These are phyloP conservation scores for Rhizopogon parksii DNA, from an alignment of 1,284 basidiomycete genomes.

Conservation along the genomic window DNA sequence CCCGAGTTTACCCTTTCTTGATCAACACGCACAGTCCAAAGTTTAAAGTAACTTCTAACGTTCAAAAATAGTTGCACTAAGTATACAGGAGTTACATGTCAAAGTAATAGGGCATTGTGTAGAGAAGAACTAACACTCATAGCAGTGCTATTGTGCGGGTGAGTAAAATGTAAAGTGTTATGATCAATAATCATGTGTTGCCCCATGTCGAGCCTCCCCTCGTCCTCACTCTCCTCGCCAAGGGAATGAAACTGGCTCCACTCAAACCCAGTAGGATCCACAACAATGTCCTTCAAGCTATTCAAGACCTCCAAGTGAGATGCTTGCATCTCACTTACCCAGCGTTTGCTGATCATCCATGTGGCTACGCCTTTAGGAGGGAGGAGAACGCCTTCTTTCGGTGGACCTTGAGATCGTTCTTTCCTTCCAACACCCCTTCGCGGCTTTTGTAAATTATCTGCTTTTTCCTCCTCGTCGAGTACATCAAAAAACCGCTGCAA, in stretches of 20 bases:
- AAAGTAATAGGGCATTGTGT: constrained; percentile 18
- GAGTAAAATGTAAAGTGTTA: constrained; percentile 13
- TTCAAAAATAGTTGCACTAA: neutral
- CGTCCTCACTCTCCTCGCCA: constrained; percentile 51
- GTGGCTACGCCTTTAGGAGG: constrained; percentile 56
- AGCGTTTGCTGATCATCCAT: constrained; percentile 72
- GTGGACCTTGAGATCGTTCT: constrained; percentile 45
- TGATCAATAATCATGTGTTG: constrained; percentile 10
- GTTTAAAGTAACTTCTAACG: neutral
- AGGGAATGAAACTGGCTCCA: constrained; percentile 40
- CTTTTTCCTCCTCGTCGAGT: constrained; percentile 51
- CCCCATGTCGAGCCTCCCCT: constrained; percentile 17
- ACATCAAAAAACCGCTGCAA: constrained; percentile 49
- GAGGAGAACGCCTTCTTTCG: constrained; percentile 49
- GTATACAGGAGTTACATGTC: neutral
- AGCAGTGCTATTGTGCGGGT: constrained; percentile 22
- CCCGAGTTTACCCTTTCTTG: no score
- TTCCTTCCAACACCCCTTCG: constrained; percentile 51
- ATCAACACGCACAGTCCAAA: neutral
- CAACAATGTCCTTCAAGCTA: constrained; percentile 36
- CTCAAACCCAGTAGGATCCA: constrained; percentile 42
- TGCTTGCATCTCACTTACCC: constrained; percentile 38
- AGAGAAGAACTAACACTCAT: constrained; percentile 18
- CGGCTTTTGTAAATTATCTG: constrained; percentile 39
- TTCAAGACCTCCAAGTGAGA: constrained; percentile 41